Evolutionary conservation across 1,284 basidiomycete genomes (phyloP).

Genomic region (Agaricales sp.): DNA sequence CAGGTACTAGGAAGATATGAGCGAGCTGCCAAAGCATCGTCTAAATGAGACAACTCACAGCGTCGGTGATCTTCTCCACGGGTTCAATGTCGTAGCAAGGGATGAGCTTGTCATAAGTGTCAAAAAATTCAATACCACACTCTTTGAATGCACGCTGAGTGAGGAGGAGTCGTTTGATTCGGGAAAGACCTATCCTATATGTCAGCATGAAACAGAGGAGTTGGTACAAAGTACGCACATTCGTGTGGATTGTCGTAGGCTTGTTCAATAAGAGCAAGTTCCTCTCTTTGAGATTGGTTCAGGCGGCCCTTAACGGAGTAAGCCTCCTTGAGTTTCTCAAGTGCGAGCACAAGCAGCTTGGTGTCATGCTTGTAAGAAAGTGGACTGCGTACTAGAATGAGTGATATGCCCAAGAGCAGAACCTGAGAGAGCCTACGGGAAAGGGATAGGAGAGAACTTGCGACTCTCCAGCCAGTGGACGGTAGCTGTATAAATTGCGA

Average conservation of each 20-base stretch:
- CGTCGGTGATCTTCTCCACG: constrained; percentile 97
- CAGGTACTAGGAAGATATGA: constrained; percentile 52
- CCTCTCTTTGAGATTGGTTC: constrained; percentile 94
- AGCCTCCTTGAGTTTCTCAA: constrained; percentile 96
- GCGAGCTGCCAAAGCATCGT: constrained; percentile 3
- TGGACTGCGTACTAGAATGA: constrained; percentile 37
- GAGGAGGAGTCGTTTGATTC: constrained; percentile 90
- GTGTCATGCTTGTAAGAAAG: constrained; percentile 98
- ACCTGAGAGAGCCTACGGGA: constrained; percentile 53
- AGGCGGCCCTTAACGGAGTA: constrained; percentile 96
- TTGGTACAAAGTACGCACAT: constrained; percentile 34
- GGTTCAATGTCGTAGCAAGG: constrained; percentile 98
- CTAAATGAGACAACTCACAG: constrained; percentile 36
- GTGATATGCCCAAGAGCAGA: constrained; percentile 4
- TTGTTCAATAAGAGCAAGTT: constrained; percentile 92
- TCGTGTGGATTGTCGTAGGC: constrained; percentile 94
- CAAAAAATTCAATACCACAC: constrained; percentile 90
- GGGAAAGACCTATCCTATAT: constrained; percentile 67
- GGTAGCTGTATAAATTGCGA: constrained; percentile 94
- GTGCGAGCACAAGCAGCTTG: constrained; percentile 86
- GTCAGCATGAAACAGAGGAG: constrained; percentile 7
- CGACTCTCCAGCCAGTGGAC: constrained; percentile 96
- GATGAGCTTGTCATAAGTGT: constrained; percentile 95
- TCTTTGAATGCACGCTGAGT: constrained; percentile 98
- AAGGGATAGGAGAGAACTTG: constrained; percentile 95